Base-by-base conservation (phyloP, 306 rosid species). In the Castanospermum australe region DNA sequence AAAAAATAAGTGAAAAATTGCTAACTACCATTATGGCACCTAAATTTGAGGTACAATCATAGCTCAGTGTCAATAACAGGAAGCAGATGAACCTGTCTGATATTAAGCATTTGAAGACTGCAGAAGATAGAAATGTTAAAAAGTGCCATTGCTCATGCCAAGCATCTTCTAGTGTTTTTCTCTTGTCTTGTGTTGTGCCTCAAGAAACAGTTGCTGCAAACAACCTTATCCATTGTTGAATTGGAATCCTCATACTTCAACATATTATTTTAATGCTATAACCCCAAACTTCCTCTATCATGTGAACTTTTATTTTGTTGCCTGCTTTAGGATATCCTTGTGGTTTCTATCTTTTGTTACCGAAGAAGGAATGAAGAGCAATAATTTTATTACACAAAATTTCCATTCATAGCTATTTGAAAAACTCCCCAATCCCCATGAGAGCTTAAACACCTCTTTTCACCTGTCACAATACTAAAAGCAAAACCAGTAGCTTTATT, bases 401-500 rank as follows among this genome's bases (percentile, higher is more conserved):
- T 35, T 33, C 22, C 44, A n/a, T n/a, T 15, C 17, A 9, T 18
- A 61, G 45, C 17, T n/a, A 62, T n/a, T n/a, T n/a, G n/a, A n/a
- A n/a, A n/a, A n/a, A n/a, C n/a, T n/a, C n/a, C n/a, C n/a, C n/a
- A n/a, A 13, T 33, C 21, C 38, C 1, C 5, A 35, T 8, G 9
- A 5, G 21, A 14, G 0, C 4, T 33, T 33, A 33, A 33, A 33
- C 33, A 24, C 67, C 17, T 24, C 4, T 28, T 7, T 33, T 22
- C 9, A 8, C 61, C 4, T 30, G 17, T 62, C 45, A 62, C 14
- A 33, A 6, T 86, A 51, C 80, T 88, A 48, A 83, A 71, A 71
- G n/a, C n/a, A n/a, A n/a, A n/a, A n/a, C 86, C 82, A 74, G 75
- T 47, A 41, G 84, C 89, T 61, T 79, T 85, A 18, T 39, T 90